phyloP scores from a whole-genome alignment of 148 eudicot genomes.

The Dianthus caryophyllus region DNA sequence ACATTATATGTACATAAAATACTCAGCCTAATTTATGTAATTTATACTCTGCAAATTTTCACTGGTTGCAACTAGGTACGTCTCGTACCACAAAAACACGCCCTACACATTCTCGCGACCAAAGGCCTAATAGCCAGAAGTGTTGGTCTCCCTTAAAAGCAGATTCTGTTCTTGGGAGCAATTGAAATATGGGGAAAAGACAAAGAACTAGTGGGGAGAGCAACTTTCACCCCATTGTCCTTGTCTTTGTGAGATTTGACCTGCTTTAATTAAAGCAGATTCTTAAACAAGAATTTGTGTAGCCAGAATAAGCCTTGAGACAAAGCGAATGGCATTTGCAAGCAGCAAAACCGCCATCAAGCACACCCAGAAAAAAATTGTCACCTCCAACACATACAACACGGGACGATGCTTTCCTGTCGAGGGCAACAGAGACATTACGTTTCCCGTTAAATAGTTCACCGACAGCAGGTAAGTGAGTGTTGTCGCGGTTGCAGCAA shows the following conservation, averaged over 20 bases:
- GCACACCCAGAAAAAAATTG: slow-evolving; percentile 1
- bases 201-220: too few species aligned
- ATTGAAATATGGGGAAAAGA: too few species aligned
- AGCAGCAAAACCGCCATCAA: slow-evolving; percentile 16
- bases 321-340: not conserved
- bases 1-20: too few species aligned
- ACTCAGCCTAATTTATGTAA: too few species aligned
- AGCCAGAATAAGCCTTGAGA: not conserved
- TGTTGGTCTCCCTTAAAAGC: too few species aligned
- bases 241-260: too few species aligned
- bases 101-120: not conserved
- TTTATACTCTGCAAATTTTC: too few species aligned
- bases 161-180: too few species aligned
- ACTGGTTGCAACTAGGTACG: too few species aligned
- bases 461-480: slow-evolving; percentile 8
- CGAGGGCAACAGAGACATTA: not conserved
- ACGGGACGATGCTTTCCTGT: not conserved
- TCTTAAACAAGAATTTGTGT: too few species aligned
- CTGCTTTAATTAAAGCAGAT: too few species aligned
- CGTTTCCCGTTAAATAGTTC: slow-evolving; percentile 1
- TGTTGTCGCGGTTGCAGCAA: slow-evolving; percentile 25
- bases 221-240: too few species aligned
- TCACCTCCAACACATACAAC: not conserved
- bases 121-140: not conserved
- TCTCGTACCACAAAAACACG: slow-evolving; percentile 1